Evolutionary conservation across 2,329 filamentous ascomycete species (phyloP).

Genomic region (Aspergillus intermedius): DNA sequence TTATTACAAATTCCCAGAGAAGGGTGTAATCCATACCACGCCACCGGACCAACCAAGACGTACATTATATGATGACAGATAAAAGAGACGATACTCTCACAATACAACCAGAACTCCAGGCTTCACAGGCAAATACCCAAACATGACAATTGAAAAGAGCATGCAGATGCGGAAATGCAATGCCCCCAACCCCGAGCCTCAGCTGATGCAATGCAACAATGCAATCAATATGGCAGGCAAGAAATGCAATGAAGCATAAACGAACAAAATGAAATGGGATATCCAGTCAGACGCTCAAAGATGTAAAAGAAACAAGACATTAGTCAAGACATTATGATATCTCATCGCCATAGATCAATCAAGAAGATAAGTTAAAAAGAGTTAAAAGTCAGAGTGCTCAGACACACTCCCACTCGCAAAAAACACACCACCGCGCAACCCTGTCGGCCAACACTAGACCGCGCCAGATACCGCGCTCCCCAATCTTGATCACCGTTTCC

Average conservation of each 20-base stretch:
- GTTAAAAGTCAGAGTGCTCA: neutral
- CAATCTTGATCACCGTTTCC: conserved; percentile 63
- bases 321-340: neutral
- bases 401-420: conserved; percentile 58
- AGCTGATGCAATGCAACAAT: neutral
- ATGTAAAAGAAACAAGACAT: neutral
- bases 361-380: conserved; percentile 1
- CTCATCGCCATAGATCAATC: neutral
- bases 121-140: neutral
- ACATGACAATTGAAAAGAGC: neutral
- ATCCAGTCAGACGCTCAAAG: neutral
- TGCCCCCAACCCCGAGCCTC: neutral
- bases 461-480: conserved; percentile 57
- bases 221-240: neutral
- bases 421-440: conserved; percentile 63
- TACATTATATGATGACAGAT: too few relatives aligned
- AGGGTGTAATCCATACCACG: too few relatives aligned
- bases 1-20: too few relatives aligned
- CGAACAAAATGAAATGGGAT: too few relatives aligned
- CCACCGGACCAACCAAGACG: too few relatives aligned
- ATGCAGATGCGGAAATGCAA: neutral
- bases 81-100: too few relatives aligned
- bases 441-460: conserved; percentile 59
- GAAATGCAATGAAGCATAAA: neutral
- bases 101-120: too few relatives aligned